phyloP scores from a whole-genome alignment of 2,329 filamentous ascomycete species.

The Raffaelea albimanens region DNA sequence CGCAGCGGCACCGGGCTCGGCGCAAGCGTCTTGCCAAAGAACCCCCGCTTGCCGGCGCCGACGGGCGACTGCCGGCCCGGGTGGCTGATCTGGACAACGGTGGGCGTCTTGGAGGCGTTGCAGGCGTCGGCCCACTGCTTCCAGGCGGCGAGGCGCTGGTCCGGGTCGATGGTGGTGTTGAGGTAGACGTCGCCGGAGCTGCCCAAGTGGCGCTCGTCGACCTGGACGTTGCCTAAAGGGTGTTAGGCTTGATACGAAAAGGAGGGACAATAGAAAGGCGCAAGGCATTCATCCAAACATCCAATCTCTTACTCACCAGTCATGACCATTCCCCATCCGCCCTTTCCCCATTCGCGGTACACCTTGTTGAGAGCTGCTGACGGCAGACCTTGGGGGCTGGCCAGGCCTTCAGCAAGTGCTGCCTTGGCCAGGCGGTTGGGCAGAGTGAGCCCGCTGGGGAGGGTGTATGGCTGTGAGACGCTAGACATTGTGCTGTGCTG shows the following conservation, averaged over 20 bases:
- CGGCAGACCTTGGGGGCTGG: constrained; percentile 38
- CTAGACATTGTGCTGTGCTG: too few relatives aligned
- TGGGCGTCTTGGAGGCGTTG: constrained; percentile 49
- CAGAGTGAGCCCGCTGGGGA: constrained; percentile 44
- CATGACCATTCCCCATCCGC: constrained; percentile 35
- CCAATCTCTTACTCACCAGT: too few relatives aligned
- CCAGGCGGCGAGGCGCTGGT: constrained; percentile 53
- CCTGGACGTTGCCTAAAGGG: constrained; percentile 28
- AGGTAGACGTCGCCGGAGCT: constrained; percentile 50
- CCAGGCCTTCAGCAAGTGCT: constrained; percentile 56
- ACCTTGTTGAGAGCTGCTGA: constrained; percentile 35
- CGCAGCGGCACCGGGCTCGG: constrained; percentile 16
- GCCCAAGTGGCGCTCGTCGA: constrained; percentile 51
- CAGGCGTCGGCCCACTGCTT: constrained; percentile 41
- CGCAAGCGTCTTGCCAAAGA: constrained; percentile 27
- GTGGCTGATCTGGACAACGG: constrained; percentile 53
- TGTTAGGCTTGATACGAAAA: too few relatives aligned
- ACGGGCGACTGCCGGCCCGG: constrained; percentile 44
- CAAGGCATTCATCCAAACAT: too few relatives aligned
- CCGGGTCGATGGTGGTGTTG: constrained; percentile 37
- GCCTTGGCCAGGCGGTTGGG: constrained; percentile 59
- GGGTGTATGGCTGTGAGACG: too few relatives aligned
- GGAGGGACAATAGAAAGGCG: too few relatives aligned
- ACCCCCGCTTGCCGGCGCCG: constrained; percentile 21
- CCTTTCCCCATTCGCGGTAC: constrained; percentile 49